Percentiles rank a stretch among this genome's conserved stretches.
Evolutionary conservation across 2,329 filamentous ascomycete genomes (phyloP).

Genomic region (Trichoderma brevicompactum): DNA sequence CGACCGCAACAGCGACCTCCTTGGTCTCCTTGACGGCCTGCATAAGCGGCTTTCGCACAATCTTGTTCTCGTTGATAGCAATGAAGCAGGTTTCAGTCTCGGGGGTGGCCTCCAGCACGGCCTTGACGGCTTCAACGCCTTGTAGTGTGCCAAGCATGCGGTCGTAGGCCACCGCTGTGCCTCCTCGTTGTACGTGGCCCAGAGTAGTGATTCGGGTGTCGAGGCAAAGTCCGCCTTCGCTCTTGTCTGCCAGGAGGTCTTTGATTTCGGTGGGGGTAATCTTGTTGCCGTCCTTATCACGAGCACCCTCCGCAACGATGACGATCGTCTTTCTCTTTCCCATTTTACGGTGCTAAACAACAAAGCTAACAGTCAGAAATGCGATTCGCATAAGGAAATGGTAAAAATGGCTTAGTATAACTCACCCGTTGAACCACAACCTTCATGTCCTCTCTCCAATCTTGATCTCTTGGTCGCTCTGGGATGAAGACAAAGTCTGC

Average conservation of each 20-base stretch:
- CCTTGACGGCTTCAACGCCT: constrained; percentile 91
- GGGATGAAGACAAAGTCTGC: constrained; percentile 98
- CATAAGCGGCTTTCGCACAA: constrained; percentile 85
- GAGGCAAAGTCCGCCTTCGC: constrained; percentile 68
- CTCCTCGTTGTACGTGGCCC: constrained; percentile 96
- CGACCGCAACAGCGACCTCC: constrained; percentile 79
- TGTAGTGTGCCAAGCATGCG: constrained; percentile 91
- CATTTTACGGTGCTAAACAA: constrained; percentile 72
- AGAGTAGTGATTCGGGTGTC: constrained; percentile 95
- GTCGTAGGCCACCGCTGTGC: constrained; percentile 90
- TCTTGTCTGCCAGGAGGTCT: constrained; percentile 77
- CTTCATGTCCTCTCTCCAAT: constrained; percentile 91
- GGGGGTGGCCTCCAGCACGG: constrained; percentile 85
- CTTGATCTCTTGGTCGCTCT: constrained; percentile 83
- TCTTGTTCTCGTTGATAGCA: constrained; percentile 97
- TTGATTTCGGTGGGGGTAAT: constrained; percentile 84
- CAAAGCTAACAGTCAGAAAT: constrained; percentile 13
- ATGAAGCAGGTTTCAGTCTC: constrained; percentile 93
- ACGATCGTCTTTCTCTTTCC: constrained; percentile 98
- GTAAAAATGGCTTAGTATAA: background rate
- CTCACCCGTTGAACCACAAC: constrained; percentile 71
- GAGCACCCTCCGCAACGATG: constrained; percentile 93
- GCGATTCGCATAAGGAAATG: background rate
- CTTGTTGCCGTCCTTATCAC: constrained; percentile 80
- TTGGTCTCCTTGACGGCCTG: constrained; percentile 87